These are phyloP conservation scores for Pseudogymnoascus sp. DNA, from an alignment of 2,329 filamentous ascomycete species.

Conservation along the genomic window DNA sequence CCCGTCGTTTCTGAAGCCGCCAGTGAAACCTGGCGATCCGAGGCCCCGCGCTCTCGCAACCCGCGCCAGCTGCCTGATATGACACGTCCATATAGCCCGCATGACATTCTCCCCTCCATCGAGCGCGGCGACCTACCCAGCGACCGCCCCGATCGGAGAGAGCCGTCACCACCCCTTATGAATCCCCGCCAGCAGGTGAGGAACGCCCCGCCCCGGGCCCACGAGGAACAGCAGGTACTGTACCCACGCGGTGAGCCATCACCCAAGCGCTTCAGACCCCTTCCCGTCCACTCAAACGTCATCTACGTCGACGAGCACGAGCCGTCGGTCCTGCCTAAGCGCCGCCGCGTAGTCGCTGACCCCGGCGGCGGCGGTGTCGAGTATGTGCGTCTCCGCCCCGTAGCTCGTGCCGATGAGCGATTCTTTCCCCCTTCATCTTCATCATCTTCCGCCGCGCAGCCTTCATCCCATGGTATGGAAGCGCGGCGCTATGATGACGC, in stretches of 20 bases:
- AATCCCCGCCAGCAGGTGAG: not conserved
- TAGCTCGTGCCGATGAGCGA: not conserved
- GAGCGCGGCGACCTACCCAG: not conserved
- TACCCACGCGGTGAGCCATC: constrained; percentile 1
- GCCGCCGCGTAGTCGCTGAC: constrained; percentile 1
- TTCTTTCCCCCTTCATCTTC: not conserved
- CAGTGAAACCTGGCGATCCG: not conserved
- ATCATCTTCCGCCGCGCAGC: not conserved
- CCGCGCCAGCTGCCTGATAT: not conserved
- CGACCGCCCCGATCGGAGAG: not conserved
- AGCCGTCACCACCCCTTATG: not conserved
- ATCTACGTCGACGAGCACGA: constrained; percentile 1
- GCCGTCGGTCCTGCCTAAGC: constrained; percentile 1
- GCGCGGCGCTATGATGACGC: not conserved
- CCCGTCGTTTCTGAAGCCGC: not conserved
- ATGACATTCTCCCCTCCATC: constrained; percentile 1
- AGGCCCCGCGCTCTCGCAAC: constrained; percentile 4
- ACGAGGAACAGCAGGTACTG: constrained; percentile 1
- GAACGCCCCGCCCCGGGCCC: not conserved
- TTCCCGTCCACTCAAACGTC: not conserved
- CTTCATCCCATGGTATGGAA: not conserved
- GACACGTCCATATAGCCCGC: not conserved
- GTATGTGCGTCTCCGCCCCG: constrained; percentile 1
- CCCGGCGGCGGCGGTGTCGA: not conserved
- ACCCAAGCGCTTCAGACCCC: not conserved